Evolutionary conservation across 164 flowering plant genomes (phyloP), one percentile per base, ranked within the genome.

Genomic region (Vitis rupestris): DNA sequence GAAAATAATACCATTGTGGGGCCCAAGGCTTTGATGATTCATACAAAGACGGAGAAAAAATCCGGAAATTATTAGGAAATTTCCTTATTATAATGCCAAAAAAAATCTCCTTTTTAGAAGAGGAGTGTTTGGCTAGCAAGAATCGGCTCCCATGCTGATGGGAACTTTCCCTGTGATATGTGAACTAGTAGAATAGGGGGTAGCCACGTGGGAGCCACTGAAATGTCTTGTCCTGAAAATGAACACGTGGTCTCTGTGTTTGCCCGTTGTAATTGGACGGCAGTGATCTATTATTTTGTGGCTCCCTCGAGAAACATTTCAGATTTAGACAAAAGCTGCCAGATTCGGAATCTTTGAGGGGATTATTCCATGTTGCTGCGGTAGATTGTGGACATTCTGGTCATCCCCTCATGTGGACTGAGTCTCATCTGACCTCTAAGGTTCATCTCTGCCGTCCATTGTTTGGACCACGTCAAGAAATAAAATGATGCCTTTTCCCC

Each of bases 181-280:
- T 23, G 27, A 23, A 23, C 27, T 23, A 23, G 23, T 23, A 23
- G 27, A 23, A 23, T 23, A 23, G 27, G 27, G 27, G 2, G 27
- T 23, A 23, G 27, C 27, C 53, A 48, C 44, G 14, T n/a, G 17
- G 50, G 65, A 3, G 52, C 68, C 49, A 52, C 59, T 48, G 27
- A 27, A 10, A 23, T 19, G 31, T 30, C 47, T 65, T 29, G 58
- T 52, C 59, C 68, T 52, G 13, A 8, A 65, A 65, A 23, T 29
- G 19, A 29, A 65, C 68, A 65, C 68, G 68, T 52, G 68, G 68
- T 44, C 13, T 50, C 48, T 64, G 9, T 9, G 2, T 50, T 11
- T 51, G 10, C 52, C 52, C 9, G 2, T 9, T 10, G 19, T 48
- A 63, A 63, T 10, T 63, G 53, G 47, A 29, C 8, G 9, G 60